Evolutionary conservation across 768 basidiomycete genomes (phyloP), one percentile per base, ranked within the genome.

Genomic region (Chalciporus sphaerocephalus): DNA sequence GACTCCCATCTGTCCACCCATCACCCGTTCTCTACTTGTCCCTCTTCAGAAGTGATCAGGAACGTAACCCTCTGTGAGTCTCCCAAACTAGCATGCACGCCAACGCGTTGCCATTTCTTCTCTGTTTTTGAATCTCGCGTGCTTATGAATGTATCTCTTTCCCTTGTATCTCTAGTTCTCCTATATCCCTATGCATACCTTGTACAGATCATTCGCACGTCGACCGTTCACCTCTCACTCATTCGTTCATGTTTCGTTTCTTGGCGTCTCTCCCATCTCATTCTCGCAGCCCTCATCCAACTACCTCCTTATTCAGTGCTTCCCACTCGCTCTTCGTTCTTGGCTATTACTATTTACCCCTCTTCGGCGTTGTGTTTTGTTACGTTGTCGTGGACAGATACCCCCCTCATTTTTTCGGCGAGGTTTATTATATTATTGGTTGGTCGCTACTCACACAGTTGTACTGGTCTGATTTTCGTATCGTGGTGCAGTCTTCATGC

Each of bases 31-130:
- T 4, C 24, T 23, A 18, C 16, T 21, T 24, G 16, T 17, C 22
- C 20, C 25, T n/a, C 16, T n/a, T n/a, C n/a, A n/a, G n/a, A n/a
- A n/a, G n/a, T n/a, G n/a, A n/a, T n/a, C n/a, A n/a, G n/a, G n/a
- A 10, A 20, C 20, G 38, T 42, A 20, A 46, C 15, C 16, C 49
- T 36, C 33, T 48, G 57, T 60, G 55, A 57, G 62, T 65, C 34
- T 42, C 12, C 17, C 5, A n/a, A 43, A 46, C 30, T 12, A 28
- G 30, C 41, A 39, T 40, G 38, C 27, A 10, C 33, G 30, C 15
- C 6, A 22, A 25, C 40, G 34, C 46, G 38, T 51, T 30, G 33
- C 23, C 38, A 25, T 44, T 34, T 48, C 22, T 30, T 18, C 16
- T 21, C 36, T 21, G 3, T 18, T 16, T 6, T 54, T 24, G 5